Conservation (phyloP, 345 rosid species). For the Conringia planisiliqua region DNA sequence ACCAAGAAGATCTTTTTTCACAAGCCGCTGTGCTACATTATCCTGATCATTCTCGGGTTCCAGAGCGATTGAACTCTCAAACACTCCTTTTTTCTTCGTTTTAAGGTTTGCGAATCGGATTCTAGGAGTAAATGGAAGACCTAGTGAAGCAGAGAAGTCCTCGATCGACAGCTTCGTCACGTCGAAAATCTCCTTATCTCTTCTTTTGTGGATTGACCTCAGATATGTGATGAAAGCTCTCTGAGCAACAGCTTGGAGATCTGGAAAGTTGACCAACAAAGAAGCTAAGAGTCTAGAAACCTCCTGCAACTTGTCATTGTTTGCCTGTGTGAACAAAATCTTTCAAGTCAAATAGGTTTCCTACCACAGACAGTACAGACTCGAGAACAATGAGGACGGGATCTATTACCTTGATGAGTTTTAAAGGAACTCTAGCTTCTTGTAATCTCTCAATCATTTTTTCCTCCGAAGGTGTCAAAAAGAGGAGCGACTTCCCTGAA, state of each 20-base stretch:
- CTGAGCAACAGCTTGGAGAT: constrained; percentile 69
- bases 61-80: constrained; percentile 32
- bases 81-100: constrained; percentile 38
- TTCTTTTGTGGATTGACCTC: constrained; percentile 76
- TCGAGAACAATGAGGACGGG: background rate
- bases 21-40: constrained; percentile 21
- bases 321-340: constrained; percentile 49
- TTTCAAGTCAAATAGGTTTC: background rate
- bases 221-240: constrained; percentile 80
- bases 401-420: constrained; percentile 66
- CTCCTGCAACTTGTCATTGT: constrained; percentile 60
- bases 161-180: constrained; percentile 64
- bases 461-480: constrained; percentile 84
- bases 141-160: constrained; percentile 84
- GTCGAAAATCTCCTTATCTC: constrained; percentile 87
- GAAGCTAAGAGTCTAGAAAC: constrained; percentile 62
- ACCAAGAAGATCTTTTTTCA: constrained; percentile 34
- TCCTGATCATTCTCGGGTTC: constrained; percentile 35
- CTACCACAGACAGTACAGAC: background rate
- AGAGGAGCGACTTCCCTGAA: constrained; percentile 74
- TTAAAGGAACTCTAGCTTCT: constrained; percentile 74
- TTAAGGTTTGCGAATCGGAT: constrained; percentile 59
- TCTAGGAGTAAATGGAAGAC: constrained; percentile 84
- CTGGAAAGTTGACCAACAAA: constrained; percentile 66
- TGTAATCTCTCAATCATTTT: constrained; percentile 84